phyloP scores from a whole-genome alignment of 768 basidiomycete genomes.

The Hydnomerulius pinastri region DNA sequence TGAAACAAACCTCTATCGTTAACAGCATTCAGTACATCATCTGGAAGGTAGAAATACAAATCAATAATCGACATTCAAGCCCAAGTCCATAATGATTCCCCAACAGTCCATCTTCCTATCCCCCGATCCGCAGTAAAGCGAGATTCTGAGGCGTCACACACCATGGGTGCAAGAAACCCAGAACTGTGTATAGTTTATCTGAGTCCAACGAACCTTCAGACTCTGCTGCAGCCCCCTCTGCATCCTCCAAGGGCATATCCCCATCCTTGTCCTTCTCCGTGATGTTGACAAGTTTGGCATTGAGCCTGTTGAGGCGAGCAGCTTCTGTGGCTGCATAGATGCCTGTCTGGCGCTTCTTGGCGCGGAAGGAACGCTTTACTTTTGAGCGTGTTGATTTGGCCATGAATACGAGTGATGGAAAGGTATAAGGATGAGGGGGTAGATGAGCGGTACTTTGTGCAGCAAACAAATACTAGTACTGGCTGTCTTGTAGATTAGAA shows the following conservation, averaged over 20 bases:
- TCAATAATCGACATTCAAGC: slow-evolving; percentile 14
- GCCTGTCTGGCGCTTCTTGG: slow-evolving; percentile 73
- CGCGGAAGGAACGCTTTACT: slow-evolving; percentile 74
- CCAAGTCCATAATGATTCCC: neutral
- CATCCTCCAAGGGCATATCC: slow-evolving; percentile 23
- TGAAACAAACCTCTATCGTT: slow-evolving; percentile 24
- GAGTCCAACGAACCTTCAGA: slow-evolving; percentile 59
- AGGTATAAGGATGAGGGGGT: neutral
- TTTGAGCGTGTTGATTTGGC: slow-evolving; percentile 86
- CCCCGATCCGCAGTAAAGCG: slow-evolving; percentile 31
- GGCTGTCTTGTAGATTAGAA: neutral
- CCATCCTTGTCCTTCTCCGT: slow-evolving; percentile 36
- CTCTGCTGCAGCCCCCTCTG: slow-evolving; percentile 37
- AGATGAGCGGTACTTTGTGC: too few species aligned
- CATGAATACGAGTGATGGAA: slow-evolving; percentile 42
- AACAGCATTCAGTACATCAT: slow-evolving; percentile 10
- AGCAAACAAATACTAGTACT: too few species aligned
- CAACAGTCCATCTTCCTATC: neutral
- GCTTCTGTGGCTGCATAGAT: slow-evolving; percentile 79
- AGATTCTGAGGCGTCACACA: slow-evolving; percentile 38
- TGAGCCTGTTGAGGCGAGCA: slow-evolving; percentile 72
- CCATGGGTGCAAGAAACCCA: slow-evolving; percentile 59
- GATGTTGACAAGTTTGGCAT: slow-evolving; percentile 60
- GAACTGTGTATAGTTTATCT: slow-evolving; percentile 38
- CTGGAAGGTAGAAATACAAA: slow-evolving; percentile 16